Evolutionary conservation across 805 yeast genomes (phyloP), one percentile per base, ranked within the genome.

Genomic region (Kuraishia cidri): DNA sequence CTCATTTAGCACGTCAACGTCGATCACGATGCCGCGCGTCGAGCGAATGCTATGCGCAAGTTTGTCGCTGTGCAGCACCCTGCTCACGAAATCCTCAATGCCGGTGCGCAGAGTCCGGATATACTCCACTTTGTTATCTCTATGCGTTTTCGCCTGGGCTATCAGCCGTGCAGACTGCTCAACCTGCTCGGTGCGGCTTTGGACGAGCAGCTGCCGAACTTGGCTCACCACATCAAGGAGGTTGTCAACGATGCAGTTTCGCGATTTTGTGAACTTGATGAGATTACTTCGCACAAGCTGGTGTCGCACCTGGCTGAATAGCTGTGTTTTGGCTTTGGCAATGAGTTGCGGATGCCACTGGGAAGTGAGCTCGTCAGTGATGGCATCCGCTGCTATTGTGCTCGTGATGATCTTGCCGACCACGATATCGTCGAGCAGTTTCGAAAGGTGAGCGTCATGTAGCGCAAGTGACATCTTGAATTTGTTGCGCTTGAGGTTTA

Each of bases 221-320:
- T 13, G 12, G n/a, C 18, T 8, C 6, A 9, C n/a, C 20, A 27
- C 30, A 17, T 27, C 19, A 8, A 33, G 18, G n/a, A 52, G 21
- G 8, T 32, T 28, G 2, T 36, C 25, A 2, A 45, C 33, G 7
- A 42, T 38, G 19, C 55, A 45, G 14, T 39, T 42, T 12, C 40
- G 33, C 3, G 46, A 39, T 29, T 42, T 46, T 6, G 55, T 38
- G 26, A 46, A 45, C 2, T 36, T 27, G 1, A 56, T 40, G 3
- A 58, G 33, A 5, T 44, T 42, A 4, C 24, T 15, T 8, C 29
- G 32, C 9, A 46, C 43, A 6, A 58, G 32, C 5, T 32, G 31
- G 28, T 47, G 52, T 16, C 59, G 37, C 2, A 50, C 38, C 1
- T 34, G 33, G 25, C 54, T 54, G 35, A 58, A 54, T 3, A 48